Conservation (phyloP, 805 yeast genomes). For the Scheffersomyces coipomensis region DNA sequence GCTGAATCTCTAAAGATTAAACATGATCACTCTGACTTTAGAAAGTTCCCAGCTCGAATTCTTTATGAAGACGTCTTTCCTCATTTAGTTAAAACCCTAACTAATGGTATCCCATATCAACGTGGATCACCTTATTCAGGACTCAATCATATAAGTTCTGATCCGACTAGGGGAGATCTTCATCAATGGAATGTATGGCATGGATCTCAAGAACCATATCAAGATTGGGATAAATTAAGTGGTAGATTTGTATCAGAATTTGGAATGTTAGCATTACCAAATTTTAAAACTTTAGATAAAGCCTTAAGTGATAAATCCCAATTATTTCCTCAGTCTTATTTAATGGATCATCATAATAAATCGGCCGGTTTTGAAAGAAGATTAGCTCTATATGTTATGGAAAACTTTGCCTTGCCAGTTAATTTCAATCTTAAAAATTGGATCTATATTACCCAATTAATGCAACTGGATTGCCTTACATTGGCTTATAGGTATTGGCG, state of each 20-base stretch:
- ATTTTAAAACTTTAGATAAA: constrained; percentile 27
- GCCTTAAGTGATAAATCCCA: constrained; percentile 34
- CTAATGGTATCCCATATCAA: constrained; percentile 32
- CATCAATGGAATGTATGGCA: constrained; percentile 62
- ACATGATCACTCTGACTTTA: constrained; percentile 12
- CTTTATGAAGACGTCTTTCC: constrained; percentile 42
- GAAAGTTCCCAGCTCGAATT: constrained; percentile 40
- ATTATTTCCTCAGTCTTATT: constrained; percentile 40
- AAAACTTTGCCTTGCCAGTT: constrained; percentile 33
- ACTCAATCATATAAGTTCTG: constrained; percentile 17
- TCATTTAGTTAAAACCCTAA: constrained; percentile 16
- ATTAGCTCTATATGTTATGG: constrained; percentile 43
- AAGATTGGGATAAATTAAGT: constrained; percentile 42
- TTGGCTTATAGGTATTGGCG: constrained; percentile 48
- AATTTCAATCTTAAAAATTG: constrained; percentile 34
- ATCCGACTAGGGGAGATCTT: constrained; percentile 44
- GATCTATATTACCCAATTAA: constrained; percentile 49
- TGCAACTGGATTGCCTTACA: constrained; percentile 49
- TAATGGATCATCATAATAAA: constrained; percentile 47
- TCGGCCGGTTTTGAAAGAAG: constrained; percentile 46
- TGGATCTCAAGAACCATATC: constrained; percentile 47
- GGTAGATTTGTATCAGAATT: constrained; percentile 54
- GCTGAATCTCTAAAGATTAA: constrained; percentile 28
- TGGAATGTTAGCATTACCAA: constrained; percentile 50
- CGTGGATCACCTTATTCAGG: constrained; percentile 52